Base-by-base conservation (phyloP, 2,329 filamentous ascomycete genomes). In the Colletotrichum eremochloae region DNA sequence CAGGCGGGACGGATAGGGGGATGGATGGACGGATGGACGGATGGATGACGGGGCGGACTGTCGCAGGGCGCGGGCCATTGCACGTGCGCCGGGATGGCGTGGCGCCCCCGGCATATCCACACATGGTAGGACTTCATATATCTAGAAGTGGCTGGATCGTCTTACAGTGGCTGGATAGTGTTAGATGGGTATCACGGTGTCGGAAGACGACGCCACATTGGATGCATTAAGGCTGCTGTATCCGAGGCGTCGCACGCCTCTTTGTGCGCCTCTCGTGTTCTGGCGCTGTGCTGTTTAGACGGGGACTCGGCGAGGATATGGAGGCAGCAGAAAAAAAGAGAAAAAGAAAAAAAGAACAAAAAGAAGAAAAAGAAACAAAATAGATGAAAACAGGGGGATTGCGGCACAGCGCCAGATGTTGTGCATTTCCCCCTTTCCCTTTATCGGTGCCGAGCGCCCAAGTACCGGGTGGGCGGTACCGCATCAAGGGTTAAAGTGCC, bases 1-100 rank as follows among this genome's bases (percentile, higher is more conserved):
- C 20, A 55, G 69, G 15, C 36, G 57, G 40, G 38, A 36, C n/a
- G 58, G 63, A 8, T 71, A 15, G 62, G 31, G n/a, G 20, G 7
- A 24, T 24, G 24, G 6, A n/a, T n/a, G 44, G 44, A 3, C 15
- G 42, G 42, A 44, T 44, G 15, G 44, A 6, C 31, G 7, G 24
- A 24, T 24, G 24, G 24, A 24, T 24, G 24, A 24, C 24, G 24
- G 24, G 24, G 18, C 18, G 24, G 6, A 2, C 29, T n/a, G 24
- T 33, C 7, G 24, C 9, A 31, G 4, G 29, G 24, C 4, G 4
- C 33, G 3, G 58, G 18, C n/a, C n/a, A 31, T 9, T 12, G 58
- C 7, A 18, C 24, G 57, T 5, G 57, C 7, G 29, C n/a, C 11
- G 6, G 18, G 44, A 15, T 48, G 18, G 58, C 29, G 7, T 33